Conservation (phyloP, 2,329 filamentous ascomycete species). For the Xylaria polymorpha region DNA sequence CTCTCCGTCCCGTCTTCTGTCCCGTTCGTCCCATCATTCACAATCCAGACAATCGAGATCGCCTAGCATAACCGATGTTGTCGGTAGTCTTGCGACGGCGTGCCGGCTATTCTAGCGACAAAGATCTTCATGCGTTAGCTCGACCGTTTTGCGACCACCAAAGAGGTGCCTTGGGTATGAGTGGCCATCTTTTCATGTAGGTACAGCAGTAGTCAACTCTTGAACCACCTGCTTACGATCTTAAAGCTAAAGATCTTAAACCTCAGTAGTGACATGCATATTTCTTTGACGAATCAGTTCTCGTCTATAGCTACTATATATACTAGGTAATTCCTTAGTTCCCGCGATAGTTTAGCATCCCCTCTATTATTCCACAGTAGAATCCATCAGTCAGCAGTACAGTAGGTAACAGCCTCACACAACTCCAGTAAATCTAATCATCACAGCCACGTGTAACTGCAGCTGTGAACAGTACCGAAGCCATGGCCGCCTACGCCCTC, state of each 20-base stretch:
- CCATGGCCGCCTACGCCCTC: conserved; percentile 1
- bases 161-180: not conserved
- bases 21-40: conserved; percentile 26
- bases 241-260: not conserved
- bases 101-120: conserved; percentile 21
- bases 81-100: conserved; percentile 17
- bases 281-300: not conserved
- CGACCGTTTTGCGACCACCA: conserved; percentile 16
- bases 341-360: not conserved
- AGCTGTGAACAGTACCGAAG: not conserved
- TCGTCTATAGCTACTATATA: not conserved
- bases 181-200: conserved; percentile 6
- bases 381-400: not conserved
- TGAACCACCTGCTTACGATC: not conserved
- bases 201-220: conserved; percentile 15
- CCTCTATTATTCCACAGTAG: not conserved
- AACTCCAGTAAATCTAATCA: not conserved
- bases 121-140: conserved; percentile 22
- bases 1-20: conserved; percentile 16
- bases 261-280: not conserved
- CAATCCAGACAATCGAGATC: conserved; percentile 3
- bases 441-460: conserved; percentile 21
- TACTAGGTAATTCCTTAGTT: not conserved
- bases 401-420: not conserved
- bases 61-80: conserved; percentile 9